Evolutionary conservation across 257 asterid genomes (phyloP), one percentile per base, ranked within the genome.

Genomic region (Nicotiana sylvestris): DNA sequence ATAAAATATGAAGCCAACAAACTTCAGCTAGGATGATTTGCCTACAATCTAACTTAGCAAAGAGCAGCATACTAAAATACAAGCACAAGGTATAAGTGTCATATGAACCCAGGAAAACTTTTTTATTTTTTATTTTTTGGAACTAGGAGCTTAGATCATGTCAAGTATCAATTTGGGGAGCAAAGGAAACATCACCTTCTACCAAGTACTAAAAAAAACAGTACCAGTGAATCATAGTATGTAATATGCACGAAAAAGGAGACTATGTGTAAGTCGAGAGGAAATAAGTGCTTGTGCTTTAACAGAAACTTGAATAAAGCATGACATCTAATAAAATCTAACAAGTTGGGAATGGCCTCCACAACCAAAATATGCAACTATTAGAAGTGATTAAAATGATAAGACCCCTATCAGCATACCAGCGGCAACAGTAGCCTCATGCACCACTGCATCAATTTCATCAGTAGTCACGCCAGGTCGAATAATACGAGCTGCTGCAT

Each of bases 391-490:
- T 15, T 74, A 49, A 66, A 67, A 29, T 51, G 13, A 29, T 76
- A 29, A 13, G 4, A 49, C 29, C 30, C 60, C 33, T 51, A 78
- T 56, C 49, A 81, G 72, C 85, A 80, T 85, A 96, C 98, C 99
- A 78, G 99, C 98, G 88, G 97, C 91, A 86, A 93, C 84, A 16
- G 98, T 94, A 81, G 92, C 97, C 56, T 92, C 98, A 85, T 96
- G 99, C 86, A 96, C 98, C 83, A 94, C 97, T 0, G 91, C 97
- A 88, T 96, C 99, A 89, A 96, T 94, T 88, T 96, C 97, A 90
- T 96, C 99, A 4, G 99, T 94, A 62, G 98, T 96, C 84, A 96
- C 88, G 81, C 99, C 99, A 82, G 99, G 97, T 82, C 92, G 89
- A 86, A 96, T 84, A 68, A 93, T 87, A 84, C 96, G 93, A 86